A percentile compares a stretch with the other conserved stretches of the same genome.
Conservation (phyloP, 2,329 filamentous ascomycete genomes). For the Aspergillus novoparasiticus region DNA sequence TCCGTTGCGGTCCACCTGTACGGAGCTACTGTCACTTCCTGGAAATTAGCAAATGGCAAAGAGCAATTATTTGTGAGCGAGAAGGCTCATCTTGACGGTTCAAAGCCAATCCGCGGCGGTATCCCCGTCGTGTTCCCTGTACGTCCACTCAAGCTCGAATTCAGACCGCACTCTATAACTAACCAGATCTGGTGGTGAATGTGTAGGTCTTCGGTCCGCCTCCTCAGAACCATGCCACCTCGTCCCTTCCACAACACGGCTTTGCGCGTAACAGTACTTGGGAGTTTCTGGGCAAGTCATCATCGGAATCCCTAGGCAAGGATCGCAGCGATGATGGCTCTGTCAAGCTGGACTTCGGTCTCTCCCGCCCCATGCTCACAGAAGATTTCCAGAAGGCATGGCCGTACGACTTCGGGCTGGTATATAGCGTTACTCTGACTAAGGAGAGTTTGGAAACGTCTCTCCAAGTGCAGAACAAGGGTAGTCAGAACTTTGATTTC, state of each 20-base stretch:
- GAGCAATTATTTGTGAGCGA: conserved; percentile 89
- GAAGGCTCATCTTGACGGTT: conserved; percentile 78
- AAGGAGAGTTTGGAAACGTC: conserved; percentile 75
- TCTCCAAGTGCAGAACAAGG: conserved; percentile 87
- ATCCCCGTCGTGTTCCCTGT: conserved; percentile 94
- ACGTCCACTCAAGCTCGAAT: conserved; percentile 38
- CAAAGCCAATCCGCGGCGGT: conserved; percentile 85
- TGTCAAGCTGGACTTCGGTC: conserved; percentile 94
- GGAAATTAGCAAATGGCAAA: conserved; percentile 77
- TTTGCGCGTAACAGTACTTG: conserved; percentile 88
- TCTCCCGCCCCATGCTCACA: conserved; percentile 72
- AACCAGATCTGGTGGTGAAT: neutral
- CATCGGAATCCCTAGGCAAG: conserved; percentile 61
- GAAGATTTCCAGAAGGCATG: conserved; percentile 71
- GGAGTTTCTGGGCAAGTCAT: conserved; percentile 86
- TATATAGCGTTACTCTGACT: conserved; percentile 88
- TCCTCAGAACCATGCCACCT: conserved; percentile 74
- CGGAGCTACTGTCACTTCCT: conserved; percentile 89
- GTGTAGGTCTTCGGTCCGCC: conserved; percentile 78
- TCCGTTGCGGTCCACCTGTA: conserved; percentile 83
- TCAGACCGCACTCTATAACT: neutral
- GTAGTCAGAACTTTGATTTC: conserved; percentile 79
- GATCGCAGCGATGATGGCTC: conserved; percentile 59
- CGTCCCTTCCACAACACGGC: conserved; percentile 84
- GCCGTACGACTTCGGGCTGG: conserved; percentile 84